These are phyloP conservation scores for Claviceps capensis DNA, from an alignment of 2,329 filamentous ascomycete species.

Conservation along the genomic window DNA sequence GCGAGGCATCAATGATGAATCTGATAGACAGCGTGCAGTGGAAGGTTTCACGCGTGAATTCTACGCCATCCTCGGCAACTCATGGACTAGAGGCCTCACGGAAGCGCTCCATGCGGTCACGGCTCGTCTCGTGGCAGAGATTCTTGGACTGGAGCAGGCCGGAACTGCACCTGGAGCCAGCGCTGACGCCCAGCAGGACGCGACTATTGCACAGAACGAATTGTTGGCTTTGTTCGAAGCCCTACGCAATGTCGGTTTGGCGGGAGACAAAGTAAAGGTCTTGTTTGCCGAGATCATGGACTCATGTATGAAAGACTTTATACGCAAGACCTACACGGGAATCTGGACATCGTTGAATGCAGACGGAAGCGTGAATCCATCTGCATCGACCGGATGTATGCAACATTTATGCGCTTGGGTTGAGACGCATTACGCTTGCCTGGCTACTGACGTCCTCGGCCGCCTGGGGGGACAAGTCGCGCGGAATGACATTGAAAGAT, in stretches of 20 bases:
- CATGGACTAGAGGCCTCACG: slow-evolving; percentile 39
- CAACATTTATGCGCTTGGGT: slow-evolving; percentile 52
- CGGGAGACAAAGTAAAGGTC: slow-evolving; percentile 55
- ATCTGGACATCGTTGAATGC: slow-evolving; percentile 34
- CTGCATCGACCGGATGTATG: slow-evolving; percentile 31
- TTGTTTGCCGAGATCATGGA: slow-evolving; percentile 61
- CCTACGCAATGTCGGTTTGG: slow-evolving; percentile 51
- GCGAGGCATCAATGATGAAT: slow-evolving; percentile 28
- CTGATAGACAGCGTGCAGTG: slow-evolving; percentile 23
- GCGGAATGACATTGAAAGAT: slow-evolving; percentile 47
- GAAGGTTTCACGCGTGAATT: slow-evolving; percentile 46
- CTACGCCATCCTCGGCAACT: slow-evolving; percentile 51
- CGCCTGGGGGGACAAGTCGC: slow-evolving; percentile 31
- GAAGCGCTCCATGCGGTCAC: slow-evolving; percentile 42
- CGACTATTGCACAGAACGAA: slow-evolving; percentile 31
- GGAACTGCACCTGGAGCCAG: neutral
- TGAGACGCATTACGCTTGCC: slow-evolving; percentile 49
- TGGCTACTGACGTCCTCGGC: slow-evolving; percentile 48
- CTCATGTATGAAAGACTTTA: slow-evolving; percentile 47
- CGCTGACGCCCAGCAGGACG: slow-evolving; percentile 10
- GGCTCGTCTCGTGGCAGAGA: slow-evolving; percentile 32
- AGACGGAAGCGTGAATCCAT: slow-evolving; percentile 6
- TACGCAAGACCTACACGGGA: slow-evolving; percentile 47
- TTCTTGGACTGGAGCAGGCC: slow-evolving; percentile 25
- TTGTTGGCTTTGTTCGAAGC: slow-evolving; percentile 43